Evolutionary conservation across 176 grass and related monocot species (phyloP), one percentile per base, ranked within the genome.

Genomic region (Zea luxurians): DNA sequence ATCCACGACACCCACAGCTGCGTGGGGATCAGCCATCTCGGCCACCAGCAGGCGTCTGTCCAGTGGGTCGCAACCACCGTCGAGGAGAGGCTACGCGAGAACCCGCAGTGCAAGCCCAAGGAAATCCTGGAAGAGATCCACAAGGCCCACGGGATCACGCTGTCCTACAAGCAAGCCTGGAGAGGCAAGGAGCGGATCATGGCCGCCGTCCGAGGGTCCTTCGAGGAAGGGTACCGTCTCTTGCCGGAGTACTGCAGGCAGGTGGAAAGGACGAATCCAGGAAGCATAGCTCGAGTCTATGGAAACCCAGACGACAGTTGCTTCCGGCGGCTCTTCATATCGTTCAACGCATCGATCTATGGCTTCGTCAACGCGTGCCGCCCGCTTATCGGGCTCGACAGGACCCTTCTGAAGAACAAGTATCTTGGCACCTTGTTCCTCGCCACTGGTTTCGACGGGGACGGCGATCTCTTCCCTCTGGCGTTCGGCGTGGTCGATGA

Each of bases 81-180:
- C 0, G 90, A 98, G 71, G 96, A 98, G 62, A 86, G 87, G 77
- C 76, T 98, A 50, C 96, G 92, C 4, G 92, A 98, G 86, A 98
- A 98, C 20, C 96, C 96, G 0, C 89, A 98, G n/a, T 98, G 87
- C 83, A 98, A 98, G 76, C 96, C 96, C 35, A 98, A 98, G 65
- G 96, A 98, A 71, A 98, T 98, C 13, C 17, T 98, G 81, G 96
- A 98, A 87, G 96, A 98, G 73, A 98, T 98, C 13, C 96, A 98
- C 82, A 86, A 93, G 84, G 88, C 87, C 20, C 96, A 98, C 53
- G 96, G 96, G 35, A 98, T 98, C 80, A 98, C 96, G 5, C 86
- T 98, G 13, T 94, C 96, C 37, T 98, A 98, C 78, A 98, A 98
- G 75, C 96, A 98, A 71, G 96, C 96, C 41, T 98, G 96, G 96